phyloP scores from a whole-genome alignment of 2,329 filamentous ascomycete species.

The Hansfordia pulvinata region DNA sequence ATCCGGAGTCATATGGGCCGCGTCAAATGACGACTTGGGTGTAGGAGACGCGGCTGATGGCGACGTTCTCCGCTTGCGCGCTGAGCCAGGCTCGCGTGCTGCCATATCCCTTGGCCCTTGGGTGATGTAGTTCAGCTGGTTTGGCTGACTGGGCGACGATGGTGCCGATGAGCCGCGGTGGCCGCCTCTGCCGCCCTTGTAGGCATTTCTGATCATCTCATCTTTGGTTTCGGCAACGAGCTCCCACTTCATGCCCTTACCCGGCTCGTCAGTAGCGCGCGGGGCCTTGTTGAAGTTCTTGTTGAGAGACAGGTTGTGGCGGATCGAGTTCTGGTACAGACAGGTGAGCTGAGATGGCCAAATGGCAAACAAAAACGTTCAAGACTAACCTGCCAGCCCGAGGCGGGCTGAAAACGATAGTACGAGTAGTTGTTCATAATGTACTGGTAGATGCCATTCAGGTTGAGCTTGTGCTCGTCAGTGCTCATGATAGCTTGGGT shows the following conservation, averaged over 20 bases:
- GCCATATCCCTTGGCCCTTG: slow-evolving; percentile 43
- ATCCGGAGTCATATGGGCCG: slow-evolving; percentile 45
- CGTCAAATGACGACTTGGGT: slow-evolving; percentile 31
- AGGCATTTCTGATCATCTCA: slow-evolving; percentile 70
- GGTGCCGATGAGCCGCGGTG: slow-evolving; percentile 57
- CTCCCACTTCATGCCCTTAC: slow-evolving; percentile 99
- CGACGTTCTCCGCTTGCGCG: slow-evolving; percentile 42
- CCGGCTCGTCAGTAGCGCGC: slow-evolving; percentile 83
- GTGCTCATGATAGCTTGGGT: slow-evolving; percentile 88
- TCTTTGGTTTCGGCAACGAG: slow-evolving; percentile 74
- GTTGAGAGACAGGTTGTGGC: slow-evolving; percentile 90
- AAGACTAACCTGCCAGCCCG: slow-evolving; percentile 74
- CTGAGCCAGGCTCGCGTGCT: slow-evolving; percentile 33
- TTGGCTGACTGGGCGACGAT: slow-evolving; percentile 46
- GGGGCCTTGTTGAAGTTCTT: slow-evolving; percentile 92
- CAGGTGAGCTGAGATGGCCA: slow-evolving; percentile 1
- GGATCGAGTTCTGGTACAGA: slow-evolving; percentile 69
- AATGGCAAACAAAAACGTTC: not conserved
- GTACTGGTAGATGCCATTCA: slow-evolving; percentile 87
- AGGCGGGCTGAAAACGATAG: slow-evolving; percentile 63
- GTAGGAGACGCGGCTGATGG: slow-evolving; percentile 39
- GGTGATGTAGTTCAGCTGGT: slow-evolving; percentile 45
- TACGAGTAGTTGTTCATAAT: slow-evolving; percentile 89
- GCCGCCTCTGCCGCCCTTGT: slow-evolving; percentile 45
- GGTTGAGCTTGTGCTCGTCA: slow-evolving; percentile 73